Conservation (phyloP, 2,329 filamentous ascomycete species). For the Penicillium sp. region DNA sequence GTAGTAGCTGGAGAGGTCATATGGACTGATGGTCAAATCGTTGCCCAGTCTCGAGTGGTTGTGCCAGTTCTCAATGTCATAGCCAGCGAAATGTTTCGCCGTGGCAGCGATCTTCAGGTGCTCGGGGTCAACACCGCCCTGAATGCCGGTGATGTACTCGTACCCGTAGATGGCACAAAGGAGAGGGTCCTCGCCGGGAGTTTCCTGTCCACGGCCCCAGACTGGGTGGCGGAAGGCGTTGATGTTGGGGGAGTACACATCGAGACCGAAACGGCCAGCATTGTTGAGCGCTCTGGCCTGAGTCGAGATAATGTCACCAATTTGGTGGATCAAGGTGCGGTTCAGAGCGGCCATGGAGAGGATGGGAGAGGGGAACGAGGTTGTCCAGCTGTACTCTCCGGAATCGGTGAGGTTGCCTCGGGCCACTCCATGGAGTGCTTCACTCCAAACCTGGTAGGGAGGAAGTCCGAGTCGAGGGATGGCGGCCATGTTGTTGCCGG, state of each 20-base stretch:
- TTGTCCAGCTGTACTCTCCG: slow-evolving; percentile 57
- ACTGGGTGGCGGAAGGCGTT: slow-evolving; percentile 62
- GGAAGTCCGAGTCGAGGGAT: slow-evolving; percentile 56
- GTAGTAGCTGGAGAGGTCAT: slow-evolving; percentile 67
- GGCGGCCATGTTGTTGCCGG: slow-evolving; percentile 48
- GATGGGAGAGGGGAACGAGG: slow-evolving; percentile 64
- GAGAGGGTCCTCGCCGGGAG: slow-evolving; percentile 56
- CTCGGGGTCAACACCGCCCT: slow-evolving; percentile 45
- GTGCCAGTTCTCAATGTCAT: slow-evolving; percentile 53
- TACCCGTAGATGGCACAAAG: slow-evolving; percentile 50
- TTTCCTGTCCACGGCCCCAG: slow-evolving; percentile 61
- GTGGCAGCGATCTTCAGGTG: slow-evolving; percentile 48
- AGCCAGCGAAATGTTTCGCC: slow-evolving; percentile 58
- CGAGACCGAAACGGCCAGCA: slow-evolving; percentile 44
- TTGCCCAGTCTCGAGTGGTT: slow-evolving; percentile 49
- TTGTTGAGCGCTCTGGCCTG: slow-evolving; percentile 66
- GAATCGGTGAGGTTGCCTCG: slow-evolving; percentile 54
- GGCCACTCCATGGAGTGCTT: slow-evolving; percentile 60
- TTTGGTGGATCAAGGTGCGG: slow-evolving; percentile 55
- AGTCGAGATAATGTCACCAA: slow-evolving; percentile 53
- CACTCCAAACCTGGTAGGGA: slow-evolving; percentile 59
- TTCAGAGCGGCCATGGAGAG: slow-evolving; percentile 61
- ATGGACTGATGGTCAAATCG: slow-evolving; percentile 53
- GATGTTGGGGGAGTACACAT: slow-evolving; percentile 58
- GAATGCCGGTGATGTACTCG: slow-evolving; percentile 53